Evolutionary conservation across 2,329 filamentous ascomycete species (phyloP).

Genomic region (Fusarium irregulare): DNA sequence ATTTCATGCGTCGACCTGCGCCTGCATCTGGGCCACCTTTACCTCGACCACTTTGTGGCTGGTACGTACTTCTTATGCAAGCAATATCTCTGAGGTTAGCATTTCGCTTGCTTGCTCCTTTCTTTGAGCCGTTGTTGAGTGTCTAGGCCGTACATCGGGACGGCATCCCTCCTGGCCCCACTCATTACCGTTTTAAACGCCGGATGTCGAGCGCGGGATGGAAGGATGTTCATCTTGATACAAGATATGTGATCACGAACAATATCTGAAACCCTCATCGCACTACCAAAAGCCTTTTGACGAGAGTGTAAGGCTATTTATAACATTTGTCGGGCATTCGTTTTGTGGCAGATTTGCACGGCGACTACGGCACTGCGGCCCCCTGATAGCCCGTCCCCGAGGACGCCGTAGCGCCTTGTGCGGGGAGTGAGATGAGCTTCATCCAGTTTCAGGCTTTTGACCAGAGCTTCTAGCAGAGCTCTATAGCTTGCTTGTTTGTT

Average conservation of each 20-base stretch:
- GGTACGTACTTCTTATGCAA: slow-evolving; percentile 22
- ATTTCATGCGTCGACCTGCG: slow-evolving; percentile 23
- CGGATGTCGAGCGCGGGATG: not conserved
- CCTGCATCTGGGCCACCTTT: slow-evolving; percentile 15
- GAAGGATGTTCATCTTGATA: slow-evolving; percentile 1
- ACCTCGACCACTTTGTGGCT: not conserved
- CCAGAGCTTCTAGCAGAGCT: not conserved
- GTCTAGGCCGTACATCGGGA: slow-evolving; percentile 6
- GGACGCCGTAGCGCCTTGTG: slow-evolving; percentile 22
- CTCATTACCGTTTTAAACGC: slow-evolving; percentile 28
- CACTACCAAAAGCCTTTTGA: not conserved
- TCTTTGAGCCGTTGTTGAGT: slow-evolving; percentile 12
- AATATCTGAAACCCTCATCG: not conserved
- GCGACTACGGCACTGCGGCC: slow-evolving; percentile 11
- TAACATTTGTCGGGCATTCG: not conserved
- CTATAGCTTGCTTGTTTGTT: not conserved
- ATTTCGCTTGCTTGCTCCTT: slow-evolving; percentile 12
- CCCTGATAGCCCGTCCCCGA: slow-evolving; percentile 30
- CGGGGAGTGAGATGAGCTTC: slow-evolving; percentile 12
- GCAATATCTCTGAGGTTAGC: not conserved
- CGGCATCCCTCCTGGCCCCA: slow-evolving; percentile 5
- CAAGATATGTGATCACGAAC: not conserved
- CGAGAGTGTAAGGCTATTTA: not conserved
- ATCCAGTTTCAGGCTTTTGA: not conserved
- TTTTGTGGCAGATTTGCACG: not conserved